phyloP scores from a whole-genome alignment of 306 rosid species.

The Acacia acuminata region DNA sequence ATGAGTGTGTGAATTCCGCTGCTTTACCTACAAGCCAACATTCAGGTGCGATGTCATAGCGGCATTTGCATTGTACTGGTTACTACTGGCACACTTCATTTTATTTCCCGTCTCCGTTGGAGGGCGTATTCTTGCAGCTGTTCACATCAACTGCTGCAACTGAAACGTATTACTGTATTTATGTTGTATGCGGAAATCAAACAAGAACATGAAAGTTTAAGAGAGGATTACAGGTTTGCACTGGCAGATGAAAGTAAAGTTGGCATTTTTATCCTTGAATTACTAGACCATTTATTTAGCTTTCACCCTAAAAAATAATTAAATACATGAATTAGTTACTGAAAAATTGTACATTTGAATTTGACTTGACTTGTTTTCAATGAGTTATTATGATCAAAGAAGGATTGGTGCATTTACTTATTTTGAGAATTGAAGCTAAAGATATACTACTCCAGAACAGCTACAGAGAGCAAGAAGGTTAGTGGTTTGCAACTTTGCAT shows the following conservation, averaged over 20 bases:
- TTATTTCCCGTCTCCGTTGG: not conserved
- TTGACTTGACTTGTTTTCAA: not conserved
- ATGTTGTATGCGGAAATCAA: constrained; percentile 1
- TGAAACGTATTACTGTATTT: not conserved
- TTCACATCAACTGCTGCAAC: not conserved
- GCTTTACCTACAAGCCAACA: constrained; percentile 32
- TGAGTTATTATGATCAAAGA: not conserved
- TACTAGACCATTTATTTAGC: not conserved
- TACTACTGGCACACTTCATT: not conserved
- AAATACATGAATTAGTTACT: not conserved
- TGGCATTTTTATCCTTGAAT: not conserved
- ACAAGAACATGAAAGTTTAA: not conserved
- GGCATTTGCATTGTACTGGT: not conserved
- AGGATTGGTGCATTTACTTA: not conserved
- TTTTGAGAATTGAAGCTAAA: too few relatives aligned
- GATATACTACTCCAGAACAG: not conserved
- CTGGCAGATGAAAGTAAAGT: not conserved
- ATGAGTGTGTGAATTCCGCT: constrained; percentile 25
- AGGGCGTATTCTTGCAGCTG: not conserved
- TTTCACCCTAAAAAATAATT: not conserved
- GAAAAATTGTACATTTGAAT: not conserved
- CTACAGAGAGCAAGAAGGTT: too few relatives aligned
- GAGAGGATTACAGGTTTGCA: not conserved
- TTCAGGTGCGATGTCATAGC: constrained; percentile 37
- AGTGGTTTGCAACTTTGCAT: too few relatives aligned